Conservation (phyloP, 306 rosid genomes). For the Canavalia ensiformis region DNA sequence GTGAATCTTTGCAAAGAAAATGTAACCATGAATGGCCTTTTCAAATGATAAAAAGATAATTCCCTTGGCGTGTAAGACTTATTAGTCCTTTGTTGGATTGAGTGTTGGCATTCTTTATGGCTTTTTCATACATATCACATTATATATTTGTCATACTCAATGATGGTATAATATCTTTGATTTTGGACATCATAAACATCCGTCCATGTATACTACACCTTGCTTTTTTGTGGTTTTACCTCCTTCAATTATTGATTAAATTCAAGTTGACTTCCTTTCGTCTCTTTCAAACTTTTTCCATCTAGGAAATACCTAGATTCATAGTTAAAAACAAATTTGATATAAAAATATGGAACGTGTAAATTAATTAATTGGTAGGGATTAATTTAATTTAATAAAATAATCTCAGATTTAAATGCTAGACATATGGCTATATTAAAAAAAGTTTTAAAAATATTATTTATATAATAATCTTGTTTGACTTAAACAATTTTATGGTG, state of each 20-base stretch:
- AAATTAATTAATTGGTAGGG: too few species aligned
- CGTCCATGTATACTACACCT: neutral
- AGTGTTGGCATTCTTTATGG: slow-evolving; percentile 26
- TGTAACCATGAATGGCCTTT: slow-evolving; percentile 37
- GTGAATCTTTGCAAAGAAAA: slow-evolving; percentile 48
- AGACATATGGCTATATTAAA: too few species aligned
- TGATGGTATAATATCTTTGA: slow-evolving; percentile 43
- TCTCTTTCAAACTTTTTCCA: slow-evolving; percentile 15
- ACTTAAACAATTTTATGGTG: too few species aligned
- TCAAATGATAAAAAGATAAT: slow-evolving; percentile 61
- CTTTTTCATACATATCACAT: slow-evolving; percentile 36
- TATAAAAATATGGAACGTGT: neutral
- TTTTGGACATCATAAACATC: slow-evolving; percentile 34
- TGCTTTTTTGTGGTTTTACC: slow-evolving; percentile 21
- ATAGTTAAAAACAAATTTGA: neutral
- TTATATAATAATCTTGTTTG: too few species aligned
- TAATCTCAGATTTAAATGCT: too few species aligned
- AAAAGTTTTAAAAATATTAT: too few species aligned
- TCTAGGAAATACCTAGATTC: neutral
- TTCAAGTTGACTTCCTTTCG: slow-evolving; percentile 48
- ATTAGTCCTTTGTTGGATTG: slow-evolving; percentile 32
- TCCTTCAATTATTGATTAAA: slow-evolving; percentile 42
- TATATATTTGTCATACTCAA: slow-evolving; percentile 25
- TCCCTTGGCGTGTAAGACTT: slow-evolving; percentile 74
- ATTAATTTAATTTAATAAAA: too few species aligned